Percentiles rank a stretch among this genome's conserved stretches.
phyloP scores from a whole-genome alignment of 371 early-diverging fungal species.

The Lichtheimia ornata region DNA sequence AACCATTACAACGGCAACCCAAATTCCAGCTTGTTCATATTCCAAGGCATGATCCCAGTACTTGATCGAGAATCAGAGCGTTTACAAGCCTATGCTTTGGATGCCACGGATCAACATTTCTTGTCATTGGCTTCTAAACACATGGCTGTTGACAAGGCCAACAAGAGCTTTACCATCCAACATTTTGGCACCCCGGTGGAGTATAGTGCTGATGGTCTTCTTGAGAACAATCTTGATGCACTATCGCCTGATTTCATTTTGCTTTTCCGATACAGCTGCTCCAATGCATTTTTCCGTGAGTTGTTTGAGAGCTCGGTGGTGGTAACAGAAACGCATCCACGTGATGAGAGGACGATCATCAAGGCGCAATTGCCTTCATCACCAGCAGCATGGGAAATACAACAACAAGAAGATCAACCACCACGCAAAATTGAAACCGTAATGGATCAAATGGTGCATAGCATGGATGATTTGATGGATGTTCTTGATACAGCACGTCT shows the following conservation, averaged over 20 bases:
- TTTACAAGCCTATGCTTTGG: constrained; percentile 36
- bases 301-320: constrained; percentile 81
- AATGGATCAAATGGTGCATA: constrained; percentile 23
- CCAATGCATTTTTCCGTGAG: constrained; percentile 78
- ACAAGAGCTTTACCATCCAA: constrained; percentile 65
- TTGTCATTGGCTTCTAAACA: constrained; percentile 22
- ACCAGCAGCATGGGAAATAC: neutral
- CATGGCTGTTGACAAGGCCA: constrained; percentile 8
- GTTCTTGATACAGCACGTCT: constrained; percentile 52
- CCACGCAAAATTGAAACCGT: constrained; percentile 21
- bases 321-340: constrained; percentile 84
- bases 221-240: constrained; percentile 73
- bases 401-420: neutral
- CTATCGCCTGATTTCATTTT: constrained; percentile 83
- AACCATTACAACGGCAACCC: neutral
- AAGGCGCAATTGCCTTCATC: constrained; percentile 33
- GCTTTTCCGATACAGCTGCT: constrained; percentile 66
- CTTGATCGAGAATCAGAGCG: constrained; percentile 36
- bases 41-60: constrained; percentile 19
- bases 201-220: constrained; percentile 70
- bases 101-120: constrained; percentile 45
- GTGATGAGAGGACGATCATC: constrained; percentile 61
- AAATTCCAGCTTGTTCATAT: constrained; percentile 6
- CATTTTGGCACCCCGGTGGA: constrained; percentile 73
- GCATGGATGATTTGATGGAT: constrained; percentile 31